Percentiles rank a stretch among this genome's conserved stretches.
Evolutionary conservation across 2,329 filamentous ascomycete genomes (phyloP).

Genomic region (Pseudogymnoascus sp.): DNA sequence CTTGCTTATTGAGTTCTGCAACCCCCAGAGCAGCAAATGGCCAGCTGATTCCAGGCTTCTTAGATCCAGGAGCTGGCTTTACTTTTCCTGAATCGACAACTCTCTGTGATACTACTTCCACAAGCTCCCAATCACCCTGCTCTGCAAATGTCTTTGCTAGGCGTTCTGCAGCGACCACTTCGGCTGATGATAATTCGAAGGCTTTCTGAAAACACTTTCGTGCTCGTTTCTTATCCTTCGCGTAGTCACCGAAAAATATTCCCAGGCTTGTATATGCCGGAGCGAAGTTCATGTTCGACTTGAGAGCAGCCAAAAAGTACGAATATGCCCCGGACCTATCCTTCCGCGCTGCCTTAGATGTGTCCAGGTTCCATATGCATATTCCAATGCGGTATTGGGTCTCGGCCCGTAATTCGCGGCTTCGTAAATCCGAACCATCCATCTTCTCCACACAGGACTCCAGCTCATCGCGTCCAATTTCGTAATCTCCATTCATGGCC

Average conservation of each 20-base stretch:
- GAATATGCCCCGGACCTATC: conserved; percentile 75
- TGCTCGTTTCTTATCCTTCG: conserved; percentile 75
- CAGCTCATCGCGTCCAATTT: conserved; percentile 59
- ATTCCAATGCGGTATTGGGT: conserved; percentile 80
- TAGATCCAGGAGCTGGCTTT: conserved; percentile 82
- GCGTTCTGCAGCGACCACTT: conserved; percentile 79
- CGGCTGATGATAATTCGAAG: conserved; percentile 80
- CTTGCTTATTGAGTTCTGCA: conserved; percentile 88
- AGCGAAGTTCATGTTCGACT: conserved; percentile 79
- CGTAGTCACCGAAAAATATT: conserved; percentile 85
- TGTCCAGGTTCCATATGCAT: conserved; percentile 78
- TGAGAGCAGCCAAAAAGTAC: conserved; percentile 74
- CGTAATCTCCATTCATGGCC: conserved; percentile 70
- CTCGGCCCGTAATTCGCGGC: conserved; percentile 69
- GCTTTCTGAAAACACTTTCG: conserved; percentile 95
- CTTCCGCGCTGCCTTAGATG: conserved; percentile 66
- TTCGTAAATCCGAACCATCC: conserved; percentile 49
- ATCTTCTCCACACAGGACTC: conserved; percentile 61
- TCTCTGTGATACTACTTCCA: conserved; percentile 83
- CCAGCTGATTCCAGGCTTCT: conserved; percentile 90
- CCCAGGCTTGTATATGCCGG: conserved; percentile 88
- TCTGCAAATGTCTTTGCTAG: conserved; percentile 81
- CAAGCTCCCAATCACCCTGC: conserved; percentile 89
- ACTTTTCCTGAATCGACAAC: conserved; percentile 94
- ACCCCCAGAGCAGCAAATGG: conserved; percentile 89